These are phyloP conservation scores for Chlorella sp. DNA, from an alignment of 139 green algal genomes.

Conservation along the genomic window DNA sequence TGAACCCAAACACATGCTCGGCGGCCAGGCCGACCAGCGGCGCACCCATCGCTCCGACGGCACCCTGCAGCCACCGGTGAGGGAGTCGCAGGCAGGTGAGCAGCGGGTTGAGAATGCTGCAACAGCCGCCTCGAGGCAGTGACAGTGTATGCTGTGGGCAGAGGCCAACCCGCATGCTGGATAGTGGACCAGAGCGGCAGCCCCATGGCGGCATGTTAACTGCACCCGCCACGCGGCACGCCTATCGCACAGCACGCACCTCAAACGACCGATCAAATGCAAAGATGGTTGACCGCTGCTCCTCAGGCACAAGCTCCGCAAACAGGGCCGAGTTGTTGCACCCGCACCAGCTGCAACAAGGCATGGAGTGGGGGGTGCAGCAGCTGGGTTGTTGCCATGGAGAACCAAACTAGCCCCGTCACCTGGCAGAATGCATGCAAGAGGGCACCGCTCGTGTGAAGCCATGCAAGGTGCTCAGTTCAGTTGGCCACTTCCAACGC, in stretches of 20 bases:
- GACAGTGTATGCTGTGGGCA: too few species aligned
- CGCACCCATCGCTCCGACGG: conserved; percentile 60
- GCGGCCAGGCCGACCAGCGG: conserved; percentile 74
- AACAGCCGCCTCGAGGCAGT: too few species aligned
- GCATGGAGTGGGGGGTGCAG: neutral
- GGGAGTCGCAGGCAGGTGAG: neutral
- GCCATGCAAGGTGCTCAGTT: too few species aligned
- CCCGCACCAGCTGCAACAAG: conserved; percentile 52
- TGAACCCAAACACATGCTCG: conserved; percentile 71
- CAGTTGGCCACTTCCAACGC: too few species aligned
- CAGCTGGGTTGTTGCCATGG: too few species aligned
- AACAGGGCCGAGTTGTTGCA: conserved; percentile 87
- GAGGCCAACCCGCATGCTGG: too few species aligned
- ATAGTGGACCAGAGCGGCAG: too few species aligned
- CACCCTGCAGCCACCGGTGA: conserved; percentile 76
- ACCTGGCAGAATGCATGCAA: too few species aligned
- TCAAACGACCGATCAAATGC: conserved; percentile 85
- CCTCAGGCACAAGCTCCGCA: conserved; percentile 83
- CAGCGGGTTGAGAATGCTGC: neutral
- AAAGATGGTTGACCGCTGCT: conserved; percentile 75
- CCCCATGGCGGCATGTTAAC: too few species aligned
- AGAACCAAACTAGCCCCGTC: too few species aligned
- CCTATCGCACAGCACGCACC: conserved; percentile 15
- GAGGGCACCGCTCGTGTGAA: too few species aligned
- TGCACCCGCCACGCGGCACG: too few species aligned